These are phyloP conservation scores for Diplodia scrobiculata DNA, from an alignment of 2,329 filamentous ascomycete genomes.

Conservation along the genomic window DNA sequence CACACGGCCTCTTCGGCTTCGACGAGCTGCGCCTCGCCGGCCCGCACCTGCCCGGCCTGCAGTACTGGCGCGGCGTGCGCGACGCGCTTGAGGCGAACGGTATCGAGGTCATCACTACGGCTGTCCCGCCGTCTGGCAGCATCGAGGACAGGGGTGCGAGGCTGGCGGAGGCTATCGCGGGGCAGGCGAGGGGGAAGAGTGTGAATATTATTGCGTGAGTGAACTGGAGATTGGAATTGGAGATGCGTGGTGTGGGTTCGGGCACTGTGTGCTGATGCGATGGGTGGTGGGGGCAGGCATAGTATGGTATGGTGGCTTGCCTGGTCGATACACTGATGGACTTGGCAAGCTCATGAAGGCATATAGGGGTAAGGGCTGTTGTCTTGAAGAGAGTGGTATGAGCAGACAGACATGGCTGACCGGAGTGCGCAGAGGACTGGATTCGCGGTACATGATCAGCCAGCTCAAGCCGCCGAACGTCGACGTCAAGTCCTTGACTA, in stretches of 20 bases:
- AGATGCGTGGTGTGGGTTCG: conserved; percentile 26
- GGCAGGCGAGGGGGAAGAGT: conserved; percentile 57
- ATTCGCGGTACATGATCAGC: conserved; percentile 66
- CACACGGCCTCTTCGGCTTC: conserved; percentile 68
- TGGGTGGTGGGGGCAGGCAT: conserved; percentile 51
- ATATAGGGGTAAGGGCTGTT: conserved; percentile 40
- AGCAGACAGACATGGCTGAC: not conserved
- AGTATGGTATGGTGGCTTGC: conserved; percentile 49
- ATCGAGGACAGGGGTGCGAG: conserved; percentile 61
- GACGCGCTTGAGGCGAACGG: conserved; percentile 60
- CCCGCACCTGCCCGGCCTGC: conserved; percentile 57
- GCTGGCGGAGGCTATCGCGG: conserved; percentile 56
- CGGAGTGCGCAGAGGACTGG: conserved; percentile 55
- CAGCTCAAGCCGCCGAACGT: conserved; percentile 63
- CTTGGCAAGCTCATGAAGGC: conserved; percentile 33
- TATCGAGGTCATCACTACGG: conserved; percentile 63
- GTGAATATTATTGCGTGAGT: conserved; percentile 67
- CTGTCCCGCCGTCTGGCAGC: conserved; percentile 61
- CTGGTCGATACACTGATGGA: not conserved
- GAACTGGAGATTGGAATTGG: no score
- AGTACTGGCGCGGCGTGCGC: conserved; percentile 66
- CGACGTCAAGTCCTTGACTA: conserved; percentile 71
- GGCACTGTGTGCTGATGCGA: not conserved
- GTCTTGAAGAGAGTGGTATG: not conserved
- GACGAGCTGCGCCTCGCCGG: conserved; percentile 62